These are phyloP conservation scores for Pichia sp. DNA, from an alignment of 1,139 yeast genomes.

Conservation along the genomic window DNA sequence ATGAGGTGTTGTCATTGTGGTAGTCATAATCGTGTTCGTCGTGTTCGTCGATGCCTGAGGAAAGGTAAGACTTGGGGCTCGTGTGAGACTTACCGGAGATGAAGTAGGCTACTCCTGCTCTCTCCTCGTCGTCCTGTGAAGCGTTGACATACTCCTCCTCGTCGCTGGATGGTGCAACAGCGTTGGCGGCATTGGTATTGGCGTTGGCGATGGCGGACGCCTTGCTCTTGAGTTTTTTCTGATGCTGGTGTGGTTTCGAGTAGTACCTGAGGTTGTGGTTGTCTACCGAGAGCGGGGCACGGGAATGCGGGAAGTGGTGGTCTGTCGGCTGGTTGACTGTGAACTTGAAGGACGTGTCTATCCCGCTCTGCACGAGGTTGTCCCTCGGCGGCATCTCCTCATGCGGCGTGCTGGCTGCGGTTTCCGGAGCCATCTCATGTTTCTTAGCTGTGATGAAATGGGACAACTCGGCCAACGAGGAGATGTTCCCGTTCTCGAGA, in stretches of 20 bases:
- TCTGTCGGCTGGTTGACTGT: constrained; percentile 14
- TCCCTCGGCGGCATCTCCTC: constrained; percentile 16
- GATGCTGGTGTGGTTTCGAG: background rate
- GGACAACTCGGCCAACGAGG: constrained; percentile 7
- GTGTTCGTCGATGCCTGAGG: background rate
- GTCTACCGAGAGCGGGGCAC: constrained; percentile 16
- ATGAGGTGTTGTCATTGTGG: background rate
- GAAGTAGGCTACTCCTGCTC: background rate
- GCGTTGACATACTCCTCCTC: background rate
- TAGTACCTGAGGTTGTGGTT: constrained; percentile 10
- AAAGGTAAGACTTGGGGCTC: background rate
- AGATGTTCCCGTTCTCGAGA: constrained; percentile 26
- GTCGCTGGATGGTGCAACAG: background rate
- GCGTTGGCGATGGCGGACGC: background rate
- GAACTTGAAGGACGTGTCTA: constrained; percentile 13
- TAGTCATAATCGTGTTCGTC: background rate
- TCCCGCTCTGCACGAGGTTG: constrained; percentile 22
- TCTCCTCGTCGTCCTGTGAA: background rate
- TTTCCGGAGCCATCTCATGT: background rate
- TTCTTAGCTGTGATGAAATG: constrained; percentile 8
- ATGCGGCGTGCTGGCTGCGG: background rate
- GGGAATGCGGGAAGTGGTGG: constrained; percentile 16
- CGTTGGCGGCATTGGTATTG: background rate
- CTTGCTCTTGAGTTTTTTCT: background rate
- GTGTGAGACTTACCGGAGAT: background rate